Conservation (phyloP, 1,284 basidiomycete species). For the Rhodotorula sp. region DNA sequence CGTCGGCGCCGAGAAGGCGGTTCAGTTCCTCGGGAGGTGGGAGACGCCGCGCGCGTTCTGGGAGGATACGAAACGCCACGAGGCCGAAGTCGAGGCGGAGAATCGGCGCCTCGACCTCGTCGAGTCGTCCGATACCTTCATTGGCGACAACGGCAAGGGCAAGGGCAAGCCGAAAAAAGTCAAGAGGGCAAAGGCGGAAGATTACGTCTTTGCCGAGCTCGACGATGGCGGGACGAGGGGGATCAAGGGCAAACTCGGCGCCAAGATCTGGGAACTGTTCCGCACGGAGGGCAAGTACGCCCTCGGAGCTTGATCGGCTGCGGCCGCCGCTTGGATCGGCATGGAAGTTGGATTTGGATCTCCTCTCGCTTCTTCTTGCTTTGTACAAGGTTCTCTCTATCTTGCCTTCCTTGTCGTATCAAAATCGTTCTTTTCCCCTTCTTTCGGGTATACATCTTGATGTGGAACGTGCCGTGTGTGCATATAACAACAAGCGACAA, state of each 20-base stretch:
- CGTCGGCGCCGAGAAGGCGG: constrained; percentile 56
- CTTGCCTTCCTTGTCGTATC: background rate
- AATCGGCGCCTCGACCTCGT: background rate
- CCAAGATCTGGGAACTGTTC: constrained; percentile 29
- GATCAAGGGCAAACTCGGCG: constrained; percentile 34
- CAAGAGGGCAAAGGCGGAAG: constrained; percentile 26
- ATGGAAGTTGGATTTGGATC: background rate
- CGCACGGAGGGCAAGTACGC: constrained; percentile 17
- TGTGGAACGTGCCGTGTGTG: background rate
- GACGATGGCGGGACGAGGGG: constrained; percentile 21
- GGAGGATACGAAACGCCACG: constrained; percentile 11
- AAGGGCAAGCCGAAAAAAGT: constrained; percentile 5
- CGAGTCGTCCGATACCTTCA: background rate
- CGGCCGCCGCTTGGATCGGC: background rate
- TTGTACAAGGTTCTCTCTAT: background rate
- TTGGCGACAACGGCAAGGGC: background rate
- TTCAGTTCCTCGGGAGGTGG: constrained; percentile 53
- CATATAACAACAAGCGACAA: background rate
- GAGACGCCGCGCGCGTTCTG: constrained; percentile 49
- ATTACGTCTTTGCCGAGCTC: constrained; percentile 28
- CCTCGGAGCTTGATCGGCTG: background rate
- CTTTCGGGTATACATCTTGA: background rate
- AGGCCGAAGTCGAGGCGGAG: constrained; percentile 19
- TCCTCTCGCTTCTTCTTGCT: background rate
- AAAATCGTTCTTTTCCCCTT: background rate